Evolutionary conservation across 768 basidiomycete species (phyloP), one percentile per base, ranked within the genome.

Genomic region (Russula sp.): DNA sequence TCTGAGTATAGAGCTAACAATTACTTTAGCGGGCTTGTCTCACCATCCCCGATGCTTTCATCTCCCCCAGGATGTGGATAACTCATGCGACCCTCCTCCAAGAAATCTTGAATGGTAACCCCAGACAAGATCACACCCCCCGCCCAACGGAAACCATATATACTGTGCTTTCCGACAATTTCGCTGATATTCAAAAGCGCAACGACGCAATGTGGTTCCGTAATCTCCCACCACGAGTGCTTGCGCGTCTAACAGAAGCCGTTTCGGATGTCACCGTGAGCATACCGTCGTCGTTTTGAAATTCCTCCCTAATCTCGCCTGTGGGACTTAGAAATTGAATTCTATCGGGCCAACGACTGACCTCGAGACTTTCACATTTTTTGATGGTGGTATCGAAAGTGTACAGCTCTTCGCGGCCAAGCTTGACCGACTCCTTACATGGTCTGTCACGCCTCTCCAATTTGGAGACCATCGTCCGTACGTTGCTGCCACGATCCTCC

Each of bases 161-260:
- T 50, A 77, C 75, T 48, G 73, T 75, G 1, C 74, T 92, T 38
- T 70, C 78, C 5, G 81, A 83, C 53, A 83, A 85, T 59, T 79
- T 90, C 49, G 73, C 75, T n/a, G 87, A 89, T 67, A 83, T 93
- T 29, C 84, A 81, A 64, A 76, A 80, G 56, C 80, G 93, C 58
- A 94, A 93, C 61, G 88, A 93, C 61, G 87, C 88, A 2, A 84
- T 93, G 79, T 72, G 88, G 36, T 90, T 93, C 63, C 78, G 79
- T 46, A 83, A 82, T 65, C 77, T 86, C 9, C 85, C 87, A 39
- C 77, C 82, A 0, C 83, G 84, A 35, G 79, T 78, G 8, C 78
- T 84, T 11, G 83, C 82, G 35, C 76, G 78, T 36, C 76, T 89
- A 16, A 83, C 82, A 3, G 83, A 83, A 25, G 84, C 86, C 38